Percentiles rank a stretch among this genome's conserved stretches.
Conservation (phyloP, 192 early-diverging fungal genomes). For the Phlyctochytrium planicorne region DNA sequence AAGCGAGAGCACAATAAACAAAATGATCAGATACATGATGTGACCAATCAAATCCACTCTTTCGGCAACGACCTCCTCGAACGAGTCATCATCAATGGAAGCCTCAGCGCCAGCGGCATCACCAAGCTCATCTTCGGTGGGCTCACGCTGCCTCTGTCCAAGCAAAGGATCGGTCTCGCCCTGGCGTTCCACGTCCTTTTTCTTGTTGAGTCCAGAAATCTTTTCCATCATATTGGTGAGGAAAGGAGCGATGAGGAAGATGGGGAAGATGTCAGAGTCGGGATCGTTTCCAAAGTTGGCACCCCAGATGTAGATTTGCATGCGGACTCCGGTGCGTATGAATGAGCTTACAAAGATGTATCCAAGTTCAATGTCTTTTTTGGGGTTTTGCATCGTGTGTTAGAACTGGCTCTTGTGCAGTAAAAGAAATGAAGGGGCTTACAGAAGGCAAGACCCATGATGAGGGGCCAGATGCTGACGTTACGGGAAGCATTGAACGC, state of each 20-base stretch:
- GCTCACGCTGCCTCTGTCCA: background rate
- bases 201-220: background rate
- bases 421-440: background rate
- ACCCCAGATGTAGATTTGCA: constrained; percentile 7
- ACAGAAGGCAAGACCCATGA: constrained; percentile 3
- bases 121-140: background rate
- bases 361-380: background rate
- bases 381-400: too few relatives aligned
- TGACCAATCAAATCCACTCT: background rate
- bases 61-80: background rate
- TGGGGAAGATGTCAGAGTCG: constrained; percentile 5
- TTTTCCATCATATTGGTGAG: background rate
- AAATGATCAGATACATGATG: constrained; percentile 2
- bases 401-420: background rate
- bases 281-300: constrained; percentile 7
- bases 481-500: constrained; percentile 2
- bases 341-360: background rate
- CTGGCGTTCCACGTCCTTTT: background rate
- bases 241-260: constrained; percentile 2
- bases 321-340: background rate
- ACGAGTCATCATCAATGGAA: background rate
- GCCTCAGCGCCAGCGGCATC: background rate
- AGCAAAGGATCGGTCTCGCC: constrained; percentile 6
- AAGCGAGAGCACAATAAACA: background rate
- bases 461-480: background rate